Percentiles rank a stretch among this genome's conserved stretches.
phyloP scores from a whole-genome alignment of 176 grass and related monocot species.

The Chloris gayana region DNA sequence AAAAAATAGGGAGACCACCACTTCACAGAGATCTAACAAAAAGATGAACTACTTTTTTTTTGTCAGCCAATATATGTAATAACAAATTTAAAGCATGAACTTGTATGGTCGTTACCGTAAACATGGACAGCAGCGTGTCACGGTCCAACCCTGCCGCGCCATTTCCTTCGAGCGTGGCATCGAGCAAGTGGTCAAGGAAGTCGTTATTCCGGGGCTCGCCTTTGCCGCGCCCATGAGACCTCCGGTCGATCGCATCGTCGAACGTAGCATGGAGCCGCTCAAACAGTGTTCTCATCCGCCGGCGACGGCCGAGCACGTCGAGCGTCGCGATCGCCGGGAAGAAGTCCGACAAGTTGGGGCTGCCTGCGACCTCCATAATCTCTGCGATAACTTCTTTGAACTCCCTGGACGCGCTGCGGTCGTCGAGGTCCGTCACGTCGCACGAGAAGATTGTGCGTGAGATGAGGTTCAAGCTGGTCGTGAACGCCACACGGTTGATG shows the following conservation, averaged over 20 bases:
- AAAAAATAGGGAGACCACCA: too few species aligned
- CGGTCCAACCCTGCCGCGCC: conserved; percentile 13
- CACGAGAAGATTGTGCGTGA: conserved; percentile 52
- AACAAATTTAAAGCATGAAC: not conserved
- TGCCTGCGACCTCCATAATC: conserved; percentile 35
- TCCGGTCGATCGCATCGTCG: conserved; percentile 43
- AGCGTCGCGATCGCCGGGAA: conserved; percentile 47
- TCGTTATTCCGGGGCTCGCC: conserved; percentile 28
- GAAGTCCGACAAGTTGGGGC: conserved; percentile 59
- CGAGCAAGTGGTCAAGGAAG: conserved; percentile 50
- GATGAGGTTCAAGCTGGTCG: conserved; percentile 47
- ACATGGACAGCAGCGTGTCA: conserved; percentile 19
- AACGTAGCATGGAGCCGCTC: conserved; percentile 33
- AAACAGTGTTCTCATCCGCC: not conserved
- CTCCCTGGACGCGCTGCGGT: conserved; percentile 27
- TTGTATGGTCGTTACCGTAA: conserved; percentile 35
- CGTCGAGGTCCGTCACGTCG: conserved; percentile 32
- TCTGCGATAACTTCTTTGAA: conserved; percentile 31
- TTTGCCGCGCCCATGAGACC: not conserved
- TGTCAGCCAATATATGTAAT: not conserved
- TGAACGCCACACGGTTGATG: conserved; percentile 49
- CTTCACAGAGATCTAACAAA: too few species aligned
- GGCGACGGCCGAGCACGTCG: conserved; percentile 52
- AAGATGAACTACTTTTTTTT: too few species aligned
- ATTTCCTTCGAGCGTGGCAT: conserved; percentile 8